These are phyloP conservation scores for Hymenoscyphus fraxineus DNA, from an alignment of 2,329 filamentous ascomycete species.

Conservation along the genomic window DNA sequence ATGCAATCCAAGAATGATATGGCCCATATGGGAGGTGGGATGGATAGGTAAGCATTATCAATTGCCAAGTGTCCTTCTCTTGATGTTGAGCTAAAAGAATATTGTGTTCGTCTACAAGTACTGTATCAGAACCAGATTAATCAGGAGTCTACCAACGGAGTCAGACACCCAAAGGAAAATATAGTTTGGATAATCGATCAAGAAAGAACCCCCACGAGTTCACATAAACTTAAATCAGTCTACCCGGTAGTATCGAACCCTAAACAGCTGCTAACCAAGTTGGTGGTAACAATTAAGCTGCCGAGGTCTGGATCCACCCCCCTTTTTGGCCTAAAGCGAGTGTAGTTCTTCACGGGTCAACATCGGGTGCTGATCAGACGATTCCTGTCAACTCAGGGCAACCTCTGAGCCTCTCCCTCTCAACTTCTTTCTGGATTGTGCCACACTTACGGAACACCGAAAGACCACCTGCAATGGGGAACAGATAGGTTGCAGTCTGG, in stretches of 20 bases:
- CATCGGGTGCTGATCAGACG: background rate
- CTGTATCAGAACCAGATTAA: too few species aligned
- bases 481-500: background rate
- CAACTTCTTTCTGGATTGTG: background rate
- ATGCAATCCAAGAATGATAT: slow-evolving; percentile 9
- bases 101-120: too few species aligned
- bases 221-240: background rate
- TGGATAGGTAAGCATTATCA: background rate
- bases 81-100: too few species aligned
- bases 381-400: background rate
- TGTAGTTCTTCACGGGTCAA: background rate
- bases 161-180: too few species aligned
- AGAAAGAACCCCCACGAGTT: background rate
- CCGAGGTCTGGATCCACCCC: background rate
- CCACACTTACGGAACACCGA: background rate
- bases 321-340: background rate
- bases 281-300: background rate
- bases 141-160: too few species aligned
- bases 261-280: background rate
- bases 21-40: background rate
- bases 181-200: too few species aligned
- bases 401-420: background rate
- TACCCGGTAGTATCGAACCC: background rate
- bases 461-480: background rate
- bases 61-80: background rate